Evolutionary conservation across 352 stramenopile species (phyloP), one percentile per base, ranked within the genome.

Genomic region (Pythium brachiatum): DNA sequence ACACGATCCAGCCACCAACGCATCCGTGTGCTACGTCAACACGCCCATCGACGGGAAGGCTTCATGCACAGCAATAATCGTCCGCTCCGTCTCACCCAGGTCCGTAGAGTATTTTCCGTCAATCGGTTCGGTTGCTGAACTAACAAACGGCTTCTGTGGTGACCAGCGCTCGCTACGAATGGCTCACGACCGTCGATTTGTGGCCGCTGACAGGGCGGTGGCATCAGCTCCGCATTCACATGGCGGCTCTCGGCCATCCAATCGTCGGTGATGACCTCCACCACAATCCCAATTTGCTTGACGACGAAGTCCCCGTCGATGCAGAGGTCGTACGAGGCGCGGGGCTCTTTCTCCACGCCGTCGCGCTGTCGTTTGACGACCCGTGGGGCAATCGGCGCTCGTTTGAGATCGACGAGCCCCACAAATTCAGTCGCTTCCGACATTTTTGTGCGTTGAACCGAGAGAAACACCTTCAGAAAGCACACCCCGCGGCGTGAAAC

Each of bases 171-270:
- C 69, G 78, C 23, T 89, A 88, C 61, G 69, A 60, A 16, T 86
- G 74, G 74, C 70, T 89, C 46, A 81, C 76, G 36, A 90, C 80
- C 2, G 76, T 88, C 18, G 78, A 89, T 38, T 53, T 90, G 47
- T 90, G 81, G 81, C 78, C 78, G 18, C 64, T 87, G 7, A 92
- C 81, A 15, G 83, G 83, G 1, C 68, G 81, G 31, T 85, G 81
- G 65, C 83, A 92, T 50, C 83, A 92, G 57, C 70, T 92, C 46
- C 74, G 81, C n/a, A 48, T 85, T 23, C 83, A 90, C 63, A 79
- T 79, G 64, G 78, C 79, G 15, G 62, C 46, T 27, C 57, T 84
- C 15, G 76, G 79, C 2, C 81, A 90, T 34, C 79, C 79, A 25
- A 88, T 92, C 53, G 69, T 81, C 21, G 81, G 81, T 9, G 83